A percentile compares a stretch with the other conserved stretches of the same genome.
phyloP scores from a whole-genome alignment of 73 alveolate genomes.

The Paramecium octaurelia region DNA sequence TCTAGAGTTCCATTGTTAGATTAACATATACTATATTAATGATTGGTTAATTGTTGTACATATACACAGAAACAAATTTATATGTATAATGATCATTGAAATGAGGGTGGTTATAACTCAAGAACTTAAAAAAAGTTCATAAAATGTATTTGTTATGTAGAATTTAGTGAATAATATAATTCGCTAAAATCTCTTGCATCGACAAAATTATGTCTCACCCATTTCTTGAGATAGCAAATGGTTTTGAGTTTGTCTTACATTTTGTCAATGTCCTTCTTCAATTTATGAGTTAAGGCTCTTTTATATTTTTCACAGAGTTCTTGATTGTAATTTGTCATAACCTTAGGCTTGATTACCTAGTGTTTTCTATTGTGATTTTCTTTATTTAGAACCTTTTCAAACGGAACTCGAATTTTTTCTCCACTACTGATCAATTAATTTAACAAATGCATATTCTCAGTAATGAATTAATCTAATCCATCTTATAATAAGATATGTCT shows the following conservation, averaged over 20 bases:
- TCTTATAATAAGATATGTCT: neutral
- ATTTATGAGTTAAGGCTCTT: neutral
- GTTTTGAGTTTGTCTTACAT: constrained; percentile 28
- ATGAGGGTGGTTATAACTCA: constrained; percentile 9
- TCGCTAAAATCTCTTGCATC: constrained; percentile 8
- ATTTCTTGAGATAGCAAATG: neutral
- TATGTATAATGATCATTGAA: neutral
- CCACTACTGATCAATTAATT: neutral
- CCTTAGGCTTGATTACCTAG: neutral
- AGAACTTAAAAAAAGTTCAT: constrained; percentile 8
- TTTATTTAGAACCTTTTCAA: neutral
- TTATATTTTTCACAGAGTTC: constrained; percentile 9
- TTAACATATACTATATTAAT: neutral
- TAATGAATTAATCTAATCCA: neutral
- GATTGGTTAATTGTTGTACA: neutral
- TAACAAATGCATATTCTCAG: neutral
- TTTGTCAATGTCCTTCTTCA: constrained; percentile 12
- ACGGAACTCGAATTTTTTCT: neutral
- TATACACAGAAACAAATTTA: constrained; percentile 3
- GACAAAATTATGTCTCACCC: neutral
- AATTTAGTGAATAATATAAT: neutral
- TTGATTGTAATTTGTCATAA: neutral
- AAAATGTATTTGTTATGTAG: neutral
- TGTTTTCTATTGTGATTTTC: neutral
- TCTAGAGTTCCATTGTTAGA: neutral